Evolutionary conservation across 805 yeast genomes (phyloP).

Genomic region (Candida adriatica): DNA sequence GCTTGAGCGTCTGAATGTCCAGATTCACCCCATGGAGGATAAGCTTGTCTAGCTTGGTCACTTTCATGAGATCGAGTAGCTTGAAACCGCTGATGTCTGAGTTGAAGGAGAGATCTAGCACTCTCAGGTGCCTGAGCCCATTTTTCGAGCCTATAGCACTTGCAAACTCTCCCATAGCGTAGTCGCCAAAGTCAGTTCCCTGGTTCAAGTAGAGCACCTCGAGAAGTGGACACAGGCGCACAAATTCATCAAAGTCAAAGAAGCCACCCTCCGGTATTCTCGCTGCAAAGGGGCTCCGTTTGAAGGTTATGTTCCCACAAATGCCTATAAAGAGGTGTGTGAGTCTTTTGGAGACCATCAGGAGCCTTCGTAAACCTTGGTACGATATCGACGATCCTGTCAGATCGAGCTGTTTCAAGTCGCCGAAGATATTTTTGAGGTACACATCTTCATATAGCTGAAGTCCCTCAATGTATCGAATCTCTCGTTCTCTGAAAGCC

Average conservation of each 20-base stretch:
- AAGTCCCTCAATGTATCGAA: conserved; percentile 13
- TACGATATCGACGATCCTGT: conserved; percentile 21
- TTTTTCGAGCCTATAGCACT: conserved; percentile 5
- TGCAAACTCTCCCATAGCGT: conserved; percentile 13
- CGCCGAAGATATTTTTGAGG: conserved; percentile 11
- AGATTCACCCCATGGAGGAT: conserved; percentile 20
- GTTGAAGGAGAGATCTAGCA: conserved; percentile 21
- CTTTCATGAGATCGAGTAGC: conserved; percentile 15
- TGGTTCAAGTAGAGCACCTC: conserved; percentile 18
- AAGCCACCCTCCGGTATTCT: conserved; percentile 9
- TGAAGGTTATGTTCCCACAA: conserved; percentile 19
- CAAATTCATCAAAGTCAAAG: conserved; percentile 18
- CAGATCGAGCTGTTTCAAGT: conserved; percentile 14
- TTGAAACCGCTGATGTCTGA: conserved; percentile 17
- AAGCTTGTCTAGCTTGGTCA: conserved; percentile 8
- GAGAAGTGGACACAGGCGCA: conserved; percentile 12
- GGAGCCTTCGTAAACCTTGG: conserved; percentile 14
- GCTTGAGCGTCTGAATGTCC: conserved; percentile 13
- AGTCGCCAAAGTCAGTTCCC: conserved; percentile 20
- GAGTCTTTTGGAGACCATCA: conserved; percentile 7
- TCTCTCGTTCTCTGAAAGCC: conserved; percentile 16
- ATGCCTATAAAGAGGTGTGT: conserved; percentile 16
- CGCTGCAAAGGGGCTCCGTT: conserved; percentile 10
- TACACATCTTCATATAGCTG: conserved; percentile 9
- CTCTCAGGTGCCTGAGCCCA: conserved; percentile 5